Evolutionary conservation across 2,329 filamentous ascomycete genomes (phyloP), one percentile per base, ranked within the genome.

Genomic region (Aspergillus ruber): DNA sequence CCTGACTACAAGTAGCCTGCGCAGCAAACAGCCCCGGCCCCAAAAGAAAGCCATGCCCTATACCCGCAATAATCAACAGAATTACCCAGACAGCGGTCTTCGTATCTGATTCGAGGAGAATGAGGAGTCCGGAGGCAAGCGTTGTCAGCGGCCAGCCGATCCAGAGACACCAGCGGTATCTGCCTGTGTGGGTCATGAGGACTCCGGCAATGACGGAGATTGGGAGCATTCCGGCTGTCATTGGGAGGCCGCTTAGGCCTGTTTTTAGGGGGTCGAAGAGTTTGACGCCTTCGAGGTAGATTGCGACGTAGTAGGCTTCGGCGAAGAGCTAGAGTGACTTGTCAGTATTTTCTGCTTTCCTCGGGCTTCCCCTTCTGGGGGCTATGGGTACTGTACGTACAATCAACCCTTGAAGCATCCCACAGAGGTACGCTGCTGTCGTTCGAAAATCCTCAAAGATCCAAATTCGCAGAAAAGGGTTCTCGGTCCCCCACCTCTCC

Each of bases 41-140:
- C 64, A 85, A 84, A 5, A 87, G 69, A 46, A 85, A 74, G 2
- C 84, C 85, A 2, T 80, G 75, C 12, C 83, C 83, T 4, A 84
- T 45, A 0, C 82, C 83, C 10, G 79, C 67, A 15, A 81, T 56
- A 5, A 85, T 60, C 56, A 80, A 82, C 40, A 86, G 67, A 57
- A 83, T 79, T 46, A 86, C 69, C 77, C 82, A 84, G 17, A 68
- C 66, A 0, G 70, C 65, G 2, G 79, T 73, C 1, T 72, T 71
- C 2, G 81, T 83, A 8, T 75, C 44, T 7, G 45, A 50, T 12
- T 61, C 60, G 41, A 69, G 57, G 15, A 65, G 50, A 38, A 55
- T 58, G 39, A 68, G 50, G 10, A 70, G 4, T 77, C 84, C 84
- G 5, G 77, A 66, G 2, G 83, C 82, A 2, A 83, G 55, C 0